phyloP scores from a whole-genome alignment of 306 rosid genomes.

The Vicia sativa region DNA sequence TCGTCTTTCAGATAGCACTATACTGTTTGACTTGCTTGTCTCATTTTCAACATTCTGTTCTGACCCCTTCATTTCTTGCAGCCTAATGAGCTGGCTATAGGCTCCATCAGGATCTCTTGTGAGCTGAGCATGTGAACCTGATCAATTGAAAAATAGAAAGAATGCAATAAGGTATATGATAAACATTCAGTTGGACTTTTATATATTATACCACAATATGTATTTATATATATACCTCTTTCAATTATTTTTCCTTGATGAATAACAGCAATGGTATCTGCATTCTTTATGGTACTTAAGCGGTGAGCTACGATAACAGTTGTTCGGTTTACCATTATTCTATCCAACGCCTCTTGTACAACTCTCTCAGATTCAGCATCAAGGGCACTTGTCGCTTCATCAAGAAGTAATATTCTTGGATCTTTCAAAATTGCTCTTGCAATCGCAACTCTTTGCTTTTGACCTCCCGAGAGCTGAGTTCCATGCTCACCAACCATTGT shows the following conservation, averaged over 20 bases:
- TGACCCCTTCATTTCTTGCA: slow-evolving; percentile 55
- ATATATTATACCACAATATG: background rate
- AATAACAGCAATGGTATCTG: slow-evolving; percentile 64
- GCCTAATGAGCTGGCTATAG: slow-evolving; percentile 63
- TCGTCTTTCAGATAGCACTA: slow-evolving; percentile 46
- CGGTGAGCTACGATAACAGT: slow-evolving; percentile 77
- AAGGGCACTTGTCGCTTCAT: slow-evolving; percentile 65
- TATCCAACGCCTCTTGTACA: slow-evolving; percentile 68
- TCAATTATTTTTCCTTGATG: slow-evolving; percentile 68
- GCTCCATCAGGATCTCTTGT: slow-evolving; percentile 59
- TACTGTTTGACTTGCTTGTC: slow-evolving; percentile 44
- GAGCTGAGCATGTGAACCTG: slow-evolving; percentile 67
- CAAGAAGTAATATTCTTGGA: slow-evolving; percentile 70
- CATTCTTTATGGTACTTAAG: slow-evolving; percentile 63
- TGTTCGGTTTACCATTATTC: slow-evolving; percentile 65
- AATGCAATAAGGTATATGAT: background rate
- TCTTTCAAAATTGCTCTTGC: slow-evolving; percentile 77
- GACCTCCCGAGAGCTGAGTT: slow-evolving; percentile 72
- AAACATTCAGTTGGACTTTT: slow-evolving; percentile 9
- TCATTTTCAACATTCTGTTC: slow-evolving; percentile 40
- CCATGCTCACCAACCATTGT: too few species aligned
- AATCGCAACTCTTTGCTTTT: slow-evolving; percentile 66
- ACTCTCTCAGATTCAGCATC: slow-evolving; percentile 70
- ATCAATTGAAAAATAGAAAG: slow-evolving; percentile 26
- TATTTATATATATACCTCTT: slow-evolving; percentile 48